These are phyloP conservation scores for Candida mesenterica DNA, from an alignment of 1,139 yeast species.

Conservation along the genomic window DNA sequence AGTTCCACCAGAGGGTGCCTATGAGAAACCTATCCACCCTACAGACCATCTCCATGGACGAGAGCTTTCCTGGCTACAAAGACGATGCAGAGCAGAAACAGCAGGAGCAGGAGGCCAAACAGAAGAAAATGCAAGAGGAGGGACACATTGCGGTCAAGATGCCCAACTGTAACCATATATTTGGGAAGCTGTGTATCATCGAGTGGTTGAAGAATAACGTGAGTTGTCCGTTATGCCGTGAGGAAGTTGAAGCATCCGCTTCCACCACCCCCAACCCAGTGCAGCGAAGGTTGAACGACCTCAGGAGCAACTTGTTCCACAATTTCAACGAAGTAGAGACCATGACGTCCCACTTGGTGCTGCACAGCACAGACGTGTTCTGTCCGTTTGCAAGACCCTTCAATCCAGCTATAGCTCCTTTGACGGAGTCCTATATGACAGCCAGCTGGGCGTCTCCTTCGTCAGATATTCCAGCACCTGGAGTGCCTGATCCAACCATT, in stretches of 20 bases:
- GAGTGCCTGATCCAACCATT: slow-evolving; percentile 14
- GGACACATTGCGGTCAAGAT: slow-evolving; percentile 43
- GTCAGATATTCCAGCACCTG: slow-evolving; percentile 5
- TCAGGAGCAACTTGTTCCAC: slow-evolving; percentile 12
- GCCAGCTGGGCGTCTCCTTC: slow-evolving; percentile 33
- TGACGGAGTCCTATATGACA: slow-evolving; percentile 40
- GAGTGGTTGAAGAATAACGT: slow-evolving; percentile 44
- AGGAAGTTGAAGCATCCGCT: slow-evolving; percentile 30
- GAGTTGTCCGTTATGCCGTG: slow-evolving; percentile 47
- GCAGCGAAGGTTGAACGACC: slow-evolving; percentile 11
- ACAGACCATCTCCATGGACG: slow-evolving; percentile 24
- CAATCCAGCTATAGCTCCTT: slow-evolving; percentile 40
- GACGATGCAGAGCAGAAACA: slow-evolving; percentile 15
- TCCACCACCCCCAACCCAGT: slow-evolving; percentile 18
- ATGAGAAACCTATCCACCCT: slow-evolving; percentile 26
- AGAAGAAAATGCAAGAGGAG: slow-evolving; percentile 16
- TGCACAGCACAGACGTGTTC: slow-evolving; percentile 39
- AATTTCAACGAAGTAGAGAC: slow-evolving; percentile 17
- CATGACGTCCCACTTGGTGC: slow-evolving; percentile 25
- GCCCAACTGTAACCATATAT: slow-evolving; percentile 44
- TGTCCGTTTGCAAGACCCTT: slow-evolving; percentile 33
- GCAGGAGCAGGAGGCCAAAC: slow-evolving; percentile 12
- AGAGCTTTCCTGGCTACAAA: slow-evolving; percentile 33
- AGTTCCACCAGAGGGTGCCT: slow-evolving; percentile 35
- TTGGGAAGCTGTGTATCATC: slow-evolving; percentile 42